A percentile compares a stretch with the other conserved stretches of the same genome.
Conservation (phyloP, 2,329 filamentous ascomycete species). For the Pyricularia grisea region DNA sequence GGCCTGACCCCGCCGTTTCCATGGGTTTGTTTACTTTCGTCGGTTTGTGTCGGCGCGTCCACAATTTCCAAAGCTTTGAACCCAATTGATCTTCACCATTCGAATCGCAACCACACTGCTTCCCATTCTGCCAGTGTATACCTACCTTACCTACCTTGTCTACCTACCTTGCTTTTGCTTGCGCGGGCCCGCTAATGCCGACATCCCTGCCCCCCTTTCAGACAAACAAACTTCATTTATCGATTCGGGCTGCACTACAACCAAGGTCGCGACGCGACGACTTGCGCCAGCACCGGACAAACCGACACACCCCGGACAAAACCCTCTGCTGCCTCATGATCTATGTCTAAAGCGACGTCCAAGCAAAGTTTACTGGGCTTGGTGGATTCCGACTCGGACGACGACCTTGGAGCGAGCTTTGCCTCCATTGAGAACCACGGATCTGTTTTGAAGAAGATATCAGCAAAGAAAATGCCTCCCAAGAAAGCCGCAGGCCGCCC, state of each 20-base stretch:
- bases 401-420: slow-evolving; percentile 24
- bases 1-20: neutral
- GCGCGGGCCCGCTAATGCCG: neutral
- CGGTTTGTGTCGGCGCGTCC: neutral
- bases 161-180: neutral
- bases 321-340: neutral
- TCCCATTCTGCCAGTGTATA: neutral
- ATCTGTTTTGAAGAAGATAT: slow-evolving; percentile 10
- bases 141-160: too few species aligned
- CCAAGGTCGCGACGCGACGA: neutral
- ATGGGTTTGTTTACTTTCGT: neutral
- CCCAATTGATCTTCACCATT: neutral
- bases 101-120: neutral
- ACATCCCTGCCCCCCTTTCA: neutral
- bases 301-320: neutral
- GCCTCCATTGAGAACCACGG: neutral
- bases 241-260: neutral
- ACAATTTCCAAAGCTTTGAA: neutral
- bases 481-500: slow-evolving; percentile 38
- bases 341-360: slow-evolving; percentile 1
- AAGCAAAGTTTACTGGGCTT: slow-evolving; percentile 24
- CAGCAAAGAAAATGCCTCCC: slow-evolving; percentile 25
- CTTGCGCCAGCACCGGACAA: neutral
- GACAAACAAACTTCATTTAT: neutral
- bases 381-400: slow-evolving; percentile 34